Base-by-base conservation (phyloP, 129 eudicot genomes). In the Erigeron canadensis region DNA sequence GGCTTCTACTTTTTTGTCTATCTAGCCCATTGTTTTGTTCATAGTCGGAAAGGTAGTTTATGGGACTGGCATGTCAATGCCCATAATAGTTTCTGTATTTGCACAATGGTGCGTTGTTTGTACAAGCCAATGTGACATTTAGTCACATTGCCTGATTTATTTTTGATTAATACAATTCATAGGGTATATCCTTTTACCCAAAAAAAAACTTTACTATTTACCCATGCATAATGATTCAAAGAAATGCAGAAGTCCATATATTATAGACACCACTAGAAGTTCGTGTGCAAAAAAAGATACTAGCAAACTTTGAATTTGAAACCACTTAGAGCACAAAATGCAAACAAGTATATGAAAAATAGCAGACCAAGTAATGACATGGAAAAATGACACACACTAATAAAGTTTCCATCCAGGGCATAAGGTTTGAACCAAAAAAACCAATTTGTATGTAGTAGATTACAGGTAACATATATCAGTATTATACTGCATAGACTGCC, bases 221-320 rank as follows among this genome's bases (percentile, higher is more conserved):
- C 38, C 48, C 41, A 55, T 70, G 56, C 47, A 73, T 19, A 63
- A 50, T 50, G 53, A 40, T 21, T 19, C 50, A 64, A 53, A 51
- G 55, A 63, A 15, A 40, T 56, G 48, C 62, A 21, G 19, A 34
- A 50, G 63, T 48, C 28, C 17, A 38, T 12, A 16, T 18, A 9
- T 51, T 69, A 16, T 10, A 3, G 43, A 53, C 62, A 48, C 61
- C 21, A 74, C 54, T n/a, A 39, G 58, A 34, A 61, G 70, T 48
- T 73, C 39, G 37, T 45, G 73, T 23, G 39, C 68, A 22, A 60
- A 40, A 34, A 60, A 60, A 59, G 15, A 59, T 59, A 59, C 15
- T 1, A 3, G 19, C 11, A 5, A 40, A 11, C 34, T 60, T 60
- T 34, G 4, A 5, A 22, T 60, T 34, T 34, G 58, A 43, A 41